Evolutionary conservation across 2,329 filamentous ascomycete species (phyloP).

Genomic region (Epichloe sylvatica): DNA sequence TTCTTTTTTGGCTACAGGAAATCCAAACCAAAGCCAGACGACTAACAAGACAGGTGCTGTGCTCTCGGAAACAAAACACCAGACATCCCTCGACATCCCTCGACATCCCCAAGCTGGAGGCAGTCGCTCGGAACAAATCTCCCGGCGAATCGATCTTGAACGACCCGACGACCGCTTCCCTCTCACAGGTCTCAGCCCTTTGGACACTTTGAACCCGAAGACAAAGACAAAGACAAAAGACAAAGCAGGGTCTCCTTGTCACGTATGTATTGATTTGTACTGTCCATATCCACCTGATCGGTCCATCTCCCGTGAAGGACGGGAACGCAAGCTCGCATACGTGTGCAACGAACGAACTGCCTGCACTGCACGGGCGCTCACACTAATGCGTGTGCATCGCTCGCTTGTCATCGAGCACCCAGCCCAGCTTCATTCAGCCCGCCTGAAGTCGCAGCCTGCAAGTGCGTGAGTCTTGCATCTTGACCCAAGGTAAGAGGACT

Average conservation of each 20-base stretch:
- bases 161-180: no score
- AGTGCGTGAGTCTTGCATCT: no score
- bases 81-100: no score
- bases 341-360: neutral
- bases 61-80: no score
- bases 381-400: neutral
- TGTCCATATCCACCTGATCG: neutral
- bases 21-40: neutral
- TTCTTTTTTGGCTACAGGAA: neutral
- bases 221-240: neutral
- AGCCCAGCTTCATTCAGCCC: no score
- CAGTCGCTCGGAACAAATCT: no score
- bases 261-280: neutral
- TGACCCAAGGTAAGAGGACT: neutral
- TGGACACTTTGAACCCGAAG: neutral
- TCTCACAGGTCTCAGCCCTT: no score
- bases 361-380: neutral
- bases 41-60: neutral
- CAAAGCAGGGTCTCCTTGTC: neutral
- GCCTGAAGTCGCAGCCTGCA: no score
- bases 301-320: neutral
- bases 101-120: no score
- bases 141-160: no score
- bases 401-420: neutral
- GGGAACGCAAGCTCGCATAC: neutral